Base-by-base conservation (phyloP, 2,329 filamentous ascomycete species). In the Botrytis fragariae region DNA sequence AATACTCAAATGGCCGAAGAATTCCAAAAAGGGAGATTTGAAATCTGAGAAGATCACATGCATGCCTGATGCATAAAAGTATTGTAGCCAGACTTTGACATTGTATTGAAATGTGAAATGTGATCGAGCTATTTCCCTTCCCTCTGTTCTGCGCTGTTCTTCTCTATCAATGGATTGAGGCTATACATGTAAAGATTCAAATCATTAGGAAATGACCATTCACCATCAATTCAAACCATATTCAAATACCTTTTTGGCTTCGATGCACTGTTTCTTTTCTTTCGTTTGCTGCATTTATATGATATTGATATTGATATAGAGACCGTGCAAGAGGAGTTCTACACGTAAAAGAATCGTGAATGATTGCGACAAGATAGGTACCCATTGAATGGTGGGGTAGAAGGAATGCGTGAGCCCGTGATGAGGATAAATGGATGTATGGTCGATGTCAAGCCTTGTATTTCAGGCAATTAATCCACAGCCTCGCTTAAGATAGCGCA, bases 401-500 rank as follows among this genome's bases (percentile, higher is more conserved):
- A 44, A 12, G 3, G 25, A 42, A n/a, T 35, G 8, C 45, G 35
- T 32, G 29, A 68, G 37, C 48, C 35, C 64, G 64, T 68, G 64
- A 57, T 57, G 14, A 54, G 14, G 51, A 29, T 51, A n/a, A n/a
- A 8, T n/a, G 25, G 7, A 54, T 8, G 20, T 10, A 6, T 25
- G 22, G 1, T 48, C 9, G 3, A 1, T 48, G 1, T 48, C 9
- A 1, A 1, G 1, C 51, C 51, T 57, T 29, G 3, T 0, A 57
- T 8, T 29, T 42, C 9, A 68, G 64, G 64, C 64, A 68, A 6
- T 5, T 42, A 0, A 16, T 32, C 1, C 0, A 29, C 5, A 16
- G 39, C 5, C 65, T 70, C 68, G 68, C 68, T 61, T 70, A 70
- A 62, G 48, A 45, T 72, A 72, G 70, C 61, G 48, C 70, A 65